Evolutionary conservation across 225 moss, liverwort and hornwort species (phyloP), one percentile per base, ranked within the genome.

Genomic region (Neckera pumila): DNA sequence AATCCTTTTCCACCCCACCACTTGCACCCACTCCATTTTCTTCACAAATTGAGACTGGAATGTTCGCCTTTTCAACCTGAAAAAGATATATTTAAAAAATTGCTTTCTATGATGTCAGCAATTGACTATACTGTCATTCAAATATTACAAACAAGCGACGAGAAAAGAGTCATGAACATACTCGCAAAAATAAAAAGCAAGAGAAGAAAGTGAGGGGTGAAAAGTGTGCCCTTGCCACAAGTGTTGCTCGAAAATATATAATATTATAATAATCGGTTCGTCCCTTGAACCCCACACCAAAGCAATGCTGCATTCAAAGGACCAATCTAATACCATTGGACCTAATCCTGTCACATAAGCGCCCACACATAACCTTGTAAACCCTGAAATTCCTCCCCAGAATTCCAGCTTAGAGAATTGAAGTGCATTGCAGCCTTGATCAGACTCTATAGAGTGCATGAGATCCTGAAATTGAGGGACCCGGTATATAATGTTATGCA

Each of bases 31-130:
- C 88, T 56, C 27, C 89, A 81, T 34, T 73, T 71, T 79, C 86
- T 53, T 88, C 92, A 88, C 83, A 82, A 42, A 82, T 38, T 23
- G 82, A 82, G 71, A 86, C 79, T 45, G 58, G 83, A 78, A 78
- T 31, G 59, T 67, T 60, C 54, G 74, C 86, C 90, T 86, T 88
- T 88, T 83, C 90, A 82, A 82, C 92, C 90, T 92, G 92, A 86
- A 67, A 79, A 92, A 86, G 23, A 43, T 42, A 26, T 6, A 53
- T 59, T 80, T 43, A 27, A 33, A 57, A 58, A 72, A 83, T 65
- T 86, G 60, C 87, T 91, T 85, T 79, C 87, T 75, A 9, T 23
- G 64, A 65, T 72, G 90, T 90, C 86, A 88, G 82, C 75, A 87
- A 76, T 58, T 86, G 71, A 79, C 61, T 67, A 65, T 84, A 76